Evolutionary conservation across 345 rosid genomes (phyloP), one percentile per base, ranked within the genome.

Genomic region (Gynandropsis gynandra): DNA sequence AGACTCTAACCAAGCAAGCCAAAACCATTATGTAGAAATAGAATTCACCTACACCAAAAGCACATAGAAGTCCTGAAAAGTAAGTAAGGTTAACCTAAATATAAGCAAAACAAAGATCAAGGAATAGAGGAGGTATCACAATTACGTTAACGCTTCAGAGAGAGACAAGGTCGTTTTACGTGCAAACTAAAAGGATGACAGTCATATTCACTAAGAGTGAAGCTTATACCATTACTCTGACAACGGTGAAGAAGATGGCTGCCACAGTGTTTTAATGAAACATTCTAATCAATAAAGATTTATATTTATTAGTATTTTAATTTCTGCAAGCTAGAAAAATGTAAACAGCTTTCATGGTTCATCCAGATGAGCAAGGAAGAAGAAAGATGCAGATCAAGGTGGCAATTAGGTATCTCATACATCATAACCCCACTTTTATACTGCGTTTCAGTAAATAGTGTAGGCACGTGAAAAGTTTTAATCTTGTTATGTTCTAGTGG

Each of bases 11-110:
- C 52, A 34, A 56, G 34, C 9, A 45, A 45, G 9, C 10, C 21
- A 55, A 32, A n/a, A 36, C 16, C 56, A 56, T 64, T 35, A 64
- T 16, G 35, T 49, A 20, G 31, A 7, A 20, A 37, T 42, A 31
- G 1, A 56, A 48, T 18, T 62, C 49, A 54, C 50, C 40, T 18
- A 37, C 41, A 16, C 16, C 48, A n/a, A 43, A 20, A 12, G 39
- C 48, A 47, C 9, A 2, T n/a, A 13, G 27, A 11, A 16, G 7
- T 12, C 19, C 38, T 24, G 31, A 11, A 16, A 42, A 4, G 8
- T 7, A 31, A 37, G n/a, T 10, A 21, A 58, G 36, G 24, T 47
- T 10, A 47, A 27, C 49, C 33, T 13, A 41, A 18, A 8, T 8
- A 41, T 24, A 59, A 50, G 16, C 32, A 47, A 38, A 4, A 58